Evolutionary conservation across 176 grass and related monocot genomes (phyloP).

Genomic region (Carex parvula): DNA sequence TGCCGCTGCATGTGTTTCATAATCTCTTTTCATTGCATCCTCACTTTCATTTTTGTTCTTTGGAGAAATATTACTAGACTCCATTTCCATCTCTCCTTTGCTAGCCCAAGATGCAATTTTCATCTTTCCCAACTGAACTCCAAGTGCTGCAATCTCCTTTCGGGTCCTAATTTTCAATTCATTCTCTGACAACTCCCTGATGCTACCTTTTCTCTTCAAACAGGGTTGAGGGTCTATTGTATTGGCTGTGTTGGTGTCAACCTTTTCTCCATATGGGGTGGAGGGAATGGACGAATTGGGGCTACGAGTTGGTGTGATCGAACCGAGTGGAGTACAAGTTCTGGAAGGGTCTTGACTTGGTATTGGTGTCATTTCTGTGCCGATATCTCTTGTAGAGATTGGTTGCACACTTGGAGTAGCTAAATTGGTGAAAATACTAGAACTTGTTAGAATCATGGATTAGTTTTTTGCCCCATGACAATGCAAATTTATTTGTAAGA

Average conservation of each 20-base stretch:
- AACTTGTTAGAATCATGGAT: slow-evolving; percentile 9
- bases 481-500: neutral
- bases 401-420: slow-evolving; percentile 41
- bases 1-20: slow-evolving; percentile 54
- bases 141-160: slow-evolving; percentile 85
- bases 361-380: slow-evolving; percentile 97
- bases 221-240: slow-evolving; percentile 33
- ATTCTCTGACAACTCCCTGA: slow-evolving; percentile 57
- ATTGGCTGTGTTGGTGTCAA: slow-evolving; percentile 36
- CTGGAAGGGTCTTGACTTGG: slow-evolving; percentile 76
- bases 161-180: slow-evolving; percentile 72
- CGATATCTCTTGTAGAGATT: slow-evolving; percentile 68
- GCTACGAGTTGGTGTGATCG: slow-evolving; percentile 68
- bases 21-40: slow-evolving; percentile 57
- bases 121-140: slow-evolving; percentile 89
- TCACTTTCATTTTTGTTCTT: slow-evolving; percentile 41
- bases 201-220: slow-evolving; percentile 48
- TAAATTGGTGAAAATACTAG: slow-evolving; percentile 30
- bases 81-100: slow-evolving; percentile 68
- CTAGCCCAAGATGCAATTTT: slow-evolving; percentile 96
- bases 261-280: slow-evolving; percentile 56
- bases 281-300: slow-evolving; percentile 74
- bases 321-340: slow-evolving; percentile 65
- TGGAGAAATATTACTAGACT: slow-evolving; percentile 29
- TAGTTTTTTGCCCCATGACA: neutral